A percentile compares a stretch with the other conserved stretches of the same genome.
Evolutionary conservation across 2,329 filamentous ascomycete species (phyloP).

Genomic region (Calonectria pauciramosa): DNA sequence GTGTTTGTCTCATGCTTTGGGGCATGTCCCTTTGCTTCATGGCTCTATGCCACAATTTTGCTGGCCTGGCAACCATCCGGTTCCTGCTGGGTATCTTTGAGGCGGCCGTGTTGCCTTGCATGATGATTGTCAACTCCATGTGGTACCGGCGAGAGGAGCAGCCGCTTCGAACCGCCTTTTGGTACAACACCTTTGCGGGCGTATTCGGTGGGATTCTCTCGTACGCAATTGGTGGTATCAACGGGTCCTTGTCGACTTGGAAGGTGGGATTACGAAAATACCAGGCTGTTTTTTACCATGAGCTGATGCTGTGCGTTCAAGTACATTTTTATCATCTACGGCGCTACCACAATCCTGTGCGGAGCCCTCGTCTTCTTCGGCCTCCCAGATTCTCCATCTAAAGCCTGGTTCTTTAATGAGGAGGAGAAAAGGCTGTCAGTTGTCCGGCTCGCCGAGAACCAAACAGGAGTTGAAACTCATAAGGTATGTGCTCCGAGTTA

Average conservation of each 20-base stretch:
- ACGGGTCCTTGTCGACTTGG: slow-evolving; percentile 41
- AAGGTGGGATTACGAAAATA: slow-evolving; percentile 1
- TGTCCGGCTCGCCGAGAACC: slow-evolving; percentile 7
- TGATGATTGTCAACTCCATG: slow-evolving; percentile 61
- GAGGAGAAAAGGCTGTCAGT: slow-evolving; percentile 35
- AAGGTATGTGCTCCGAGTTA: neutral
- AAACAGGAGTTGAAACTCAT: slow-evolving; percentile 19
- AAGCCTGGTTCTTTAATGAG: slow-evolving; percentile 40
- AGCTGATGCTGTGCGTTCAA: neutral
- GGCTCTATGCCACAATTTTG: slow-evolving; percentile 56
- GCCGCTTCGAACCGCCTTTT: slow-evolving; percentile 48
- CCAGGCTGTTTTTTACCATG: fast-evolving
- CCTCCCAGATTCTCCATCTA: slow-evolving; percentile 37
- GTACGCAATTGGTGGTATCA: slow-evolving; percentile 47
- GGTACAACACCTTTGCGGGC: slow-evolving; percentile 49
- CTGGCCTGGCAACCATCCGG: slow-evolving; percentile 56
- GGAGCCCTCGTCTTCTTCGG: slow-evolving; percentile 31
- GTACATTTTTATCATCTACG: slow-evolving; percentile 41
- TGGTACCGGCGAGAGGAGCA: slow-evolving; percentile 52
- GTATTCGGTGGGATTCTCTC: slow-evolving; percentile 50
- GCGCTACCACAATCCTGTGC: slow-evolving; percentile 31
- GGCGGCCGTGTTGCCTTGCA: slow-evolving; percentile 60
- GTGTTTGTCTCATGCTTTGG: slow-evolving; percentile 48
- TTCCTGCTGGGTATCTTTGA: slow-evolving; percentile 62
- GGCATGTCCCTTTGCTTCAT: slow-evolving; percentile 57